Conservation (phyloP, 495 filamentous ascomycete species). For the Articulospora tetracladia region DNA sequence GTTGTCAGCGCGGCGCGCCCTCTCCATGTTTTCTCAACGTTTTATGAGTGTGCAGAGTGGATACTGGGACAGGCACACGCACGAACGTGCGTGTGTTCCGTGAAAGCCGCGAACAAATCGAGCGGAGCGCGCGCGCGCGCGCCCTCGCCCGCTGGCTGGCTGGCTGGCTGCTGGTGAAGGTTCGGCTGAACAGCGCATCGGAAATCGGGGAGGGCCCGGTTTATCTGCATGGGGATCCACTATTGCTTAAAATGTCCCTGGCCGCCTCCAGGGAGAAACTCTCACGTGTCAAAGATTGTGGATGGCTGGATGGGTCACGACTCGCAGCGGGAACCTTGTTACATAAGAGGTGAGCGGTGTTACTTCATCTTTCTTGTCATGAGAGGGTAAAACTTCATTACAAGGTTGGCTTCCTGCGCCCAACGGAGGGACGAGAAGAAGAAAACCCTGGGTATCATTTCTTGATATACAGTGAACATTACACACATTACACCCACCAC, state of each 20-base stretch:
- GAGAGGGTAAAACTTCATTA: too few species aligned
- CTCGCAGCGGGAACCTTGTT: too few species aligned
- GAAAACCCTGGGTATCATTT: slow-evolving; percentile 10
- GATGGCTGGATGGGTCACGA: too few species aligned
- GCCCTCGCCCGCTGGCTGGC: too few species aligned
- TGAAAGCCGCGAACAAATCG: background rate
- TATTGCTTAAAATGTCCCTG: too few species aligned
- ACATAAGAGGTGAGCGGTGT: too few species aligned
- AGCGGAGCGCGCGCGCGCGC: too few species aligned
- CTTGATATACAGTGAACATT: slow-evolving; percentile 18
- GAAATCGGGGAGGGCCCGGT: background rate
- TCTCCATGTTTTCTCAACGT: background rate
- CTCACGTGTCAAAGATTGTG: too few species aligned
- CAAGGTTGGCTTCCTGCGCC: too few species aligned
- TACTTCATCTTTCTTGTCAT: too few species aligned
- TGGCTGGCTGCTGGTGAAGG: background rate
- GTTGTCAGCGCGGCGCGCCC: too few species aligned
- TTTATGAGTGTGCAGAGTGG: background rate
- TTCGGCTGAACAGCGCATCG: background rate
- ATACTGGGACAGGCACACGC: background rate
- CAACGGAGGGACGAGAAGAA: background rate
- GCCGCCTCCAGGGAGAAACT: too few species aligned
- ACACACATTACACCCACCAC: slow-evolving; percentile 5
- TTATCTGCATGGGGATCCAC: background rate
- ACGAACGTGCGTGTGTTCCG: background rate